Conservation (phyloP, 2,329 filamentous ascomycete genomes). For the Botryotinia globosa region DNA sequence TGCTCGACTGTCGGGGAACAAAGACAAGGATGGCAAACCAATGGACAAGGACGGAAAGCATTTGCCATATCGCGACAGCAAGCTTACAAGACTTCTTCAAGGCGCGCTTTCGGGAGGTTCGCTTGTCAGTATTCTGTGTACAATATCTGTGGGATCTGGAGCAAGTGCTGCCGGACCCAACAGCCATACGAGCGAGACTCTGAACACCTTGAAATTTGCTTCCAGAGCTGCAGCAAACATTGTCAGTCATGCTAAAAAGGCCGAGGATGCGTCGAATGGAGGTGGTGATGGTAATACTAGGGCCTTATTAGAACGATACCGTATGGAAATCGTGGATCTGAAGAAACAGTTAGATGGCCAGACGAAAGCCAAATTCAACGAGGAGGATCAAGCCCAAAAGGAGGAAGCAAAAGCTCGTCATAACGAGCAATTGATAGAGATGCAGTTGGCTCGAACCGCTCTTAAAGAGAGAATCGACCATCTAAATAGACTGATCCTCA, state of each 20-base stretch:
- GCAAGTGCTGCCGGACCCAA: conserved; percentile 68
- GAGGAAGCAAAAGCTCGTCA: conserved; percentile 82
- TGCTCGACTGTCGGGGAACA: conserved; percentile 82
- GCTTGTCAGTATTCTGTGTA: conserved; percentile 95
- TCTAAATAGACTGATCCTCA: conserved; percentile 89
- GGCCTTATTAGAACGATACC: conserved; percentile 86
- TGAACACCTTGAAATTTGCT: conserved; percentile 96
- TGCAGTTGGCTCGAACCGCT: conserved; percentile 93
- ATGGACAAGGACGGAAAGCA: conserved; percentile 85
- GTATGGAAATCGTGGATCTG: conserved; percentile 76
- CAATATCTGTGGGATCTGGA: conserved; percentile 81
- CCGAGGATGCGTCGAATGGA: conserved; percentile 75
- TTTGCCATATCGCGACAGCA: conserved; percentile 94
- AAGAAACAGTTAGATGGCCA: conserved; percentile 79
- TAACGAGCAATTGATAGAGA: conserved; percentile 96
- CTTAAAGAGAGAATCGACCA: conserved; percentile 97
- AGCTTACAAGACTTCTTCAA: conserved; percentile 88
- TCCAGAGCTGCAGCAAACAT: conserved; percentile 97
- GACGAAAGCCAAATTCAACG: conserved; percentile 63
- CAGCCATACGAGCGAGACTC: conserved; percentile 79
- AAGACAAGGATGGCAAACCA: conserved; percentile 72
- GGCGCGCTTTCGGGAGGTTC: conserved; percentile 90
- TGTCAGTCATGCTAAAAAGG: conserved; percentile 92
- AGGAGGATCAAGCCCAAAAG: conserved; percentile 70
- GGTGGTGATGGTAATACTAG: conserved; percentile 83